Evolutionary conservation across 192 early-diverging fungal species (phyloP).

Genomic region (Podila verticillata): DNA sequence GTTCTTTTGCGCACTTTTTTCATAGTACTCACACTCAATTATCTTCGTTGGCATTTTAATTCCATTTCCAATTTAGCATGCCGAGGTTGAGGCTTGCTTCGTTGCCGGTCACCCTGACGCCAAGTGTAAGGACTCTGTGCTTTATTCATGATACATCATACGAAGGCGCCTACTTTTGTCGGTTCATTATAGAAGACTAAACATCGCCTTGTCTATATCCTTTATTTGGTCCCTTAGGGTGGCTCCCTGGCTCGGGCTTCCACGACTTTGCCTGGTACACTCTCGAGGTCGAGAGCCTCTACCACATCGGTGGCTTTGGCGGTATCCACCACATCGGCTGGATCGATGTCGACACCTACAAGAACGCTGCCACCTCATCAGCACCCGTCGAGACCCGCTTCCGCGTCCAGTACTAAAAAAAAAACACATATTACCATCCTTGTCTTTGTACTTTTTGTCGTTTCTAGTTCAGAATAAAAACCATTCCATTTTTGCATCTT

Average conservation of each 20-base stretch:
- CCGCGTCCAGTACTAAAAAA: background rate
- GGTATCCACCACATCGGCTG: conserved; percentile 64
- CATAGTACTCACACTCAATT: no score
- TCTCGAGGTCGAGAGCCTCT: conserved; percentile 52
- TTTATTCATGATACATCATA: no score
- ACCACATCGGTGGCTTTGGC: conserved; percentile 66
- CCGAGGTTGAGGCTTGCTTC: conserved; percentile 49
- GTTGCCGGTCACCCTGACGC: conserved; percentile 54
- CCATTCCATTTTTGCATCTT: no score
- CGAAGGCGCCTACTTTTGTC: no score
- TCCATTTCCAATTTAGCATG: conserved; percentile 17
- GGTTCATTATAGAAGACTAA: no score
- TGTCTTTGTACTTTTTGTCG: no score
- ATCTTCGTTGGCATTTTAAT: no score
- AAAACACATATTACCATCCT: no score
- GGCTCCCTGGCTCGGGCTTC: conserved; percentile 43
- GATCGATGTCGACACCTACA: conserved; percentile 53
- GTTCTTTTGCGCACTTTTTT: background rate
- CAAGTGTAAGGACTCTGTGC: conserved; percentile 11
- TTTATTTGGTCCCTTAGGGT: background rate
- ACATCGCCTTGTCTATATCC: no score
- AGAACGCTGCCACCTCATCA: conserved; percentile 21
- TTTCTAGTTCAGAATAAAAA: no score
- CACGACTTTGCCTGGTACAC: conserved; percentile 62
- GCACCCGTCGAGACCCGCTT: background rate